Evolutionary conservation across 2,329 filamentous ascomycete genomes (phyloP), one percentile per base, ranked within the genome.

Genomic region (Alternaria arborescens): DNA sequence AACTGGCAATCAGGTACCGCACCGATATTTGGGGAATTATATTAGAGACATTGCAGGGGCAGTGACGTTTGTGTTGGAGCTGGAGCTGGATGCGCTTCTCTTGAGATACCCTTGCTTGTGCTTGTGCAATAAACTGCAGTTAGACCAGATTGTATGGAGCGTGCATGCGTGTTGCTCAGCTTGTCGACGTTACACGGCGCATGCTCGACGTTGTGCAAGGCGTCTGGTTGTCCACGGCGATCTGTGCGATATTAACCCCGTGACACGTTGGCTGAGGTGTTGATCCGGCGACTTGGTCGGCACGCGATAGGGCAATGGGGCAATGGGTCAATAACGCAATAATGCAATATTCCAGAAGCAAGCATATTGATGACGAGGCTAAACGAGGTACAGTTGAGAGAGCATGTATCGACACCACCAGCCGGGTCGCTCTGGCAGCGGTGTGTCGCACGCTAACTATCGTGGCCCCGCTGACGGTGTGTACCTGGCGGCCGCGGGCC

Each of bases 21-120:
- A 41, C 44, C 44, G 40, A 54, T 55, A 30, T 53, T 20, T 44
- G 30, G 50, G 52, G 36, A 22, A 24, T 20, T 28, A 24, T 48
- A 51, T 56, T 57, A n/a, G 40, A 30, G 40, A 26, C 20, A 40
- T 52, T 46, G 20, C 48, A 20, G n/a, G 34, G 28, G 54, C 51
- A 48, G 34, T 40, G 42, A 28, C 22, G 50, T 47, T 46, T 54
- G 34, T 57, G 42, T 56, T 62, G 43, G 55, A 56, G 55, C 52
- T 52, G 53, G 61, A 60, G 40, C 46, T 36, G 36, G 44, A 55
- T 24, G 55, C 47, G 54, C 44, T 64, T 62, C 60, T 71, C 60
- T 67, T 64, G 61, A 67, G 71, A 75, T 74, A 74, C 68, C 70
- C 71, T 69, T 70, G 69, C 66, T 64, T 71, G 62, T 68, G 58